Evolutionary conservation across 202 grass and related monocot species (phyloP), one percentile per base, ranked within the genome.

Genomic region (Elaeis oleifera): DNA sequence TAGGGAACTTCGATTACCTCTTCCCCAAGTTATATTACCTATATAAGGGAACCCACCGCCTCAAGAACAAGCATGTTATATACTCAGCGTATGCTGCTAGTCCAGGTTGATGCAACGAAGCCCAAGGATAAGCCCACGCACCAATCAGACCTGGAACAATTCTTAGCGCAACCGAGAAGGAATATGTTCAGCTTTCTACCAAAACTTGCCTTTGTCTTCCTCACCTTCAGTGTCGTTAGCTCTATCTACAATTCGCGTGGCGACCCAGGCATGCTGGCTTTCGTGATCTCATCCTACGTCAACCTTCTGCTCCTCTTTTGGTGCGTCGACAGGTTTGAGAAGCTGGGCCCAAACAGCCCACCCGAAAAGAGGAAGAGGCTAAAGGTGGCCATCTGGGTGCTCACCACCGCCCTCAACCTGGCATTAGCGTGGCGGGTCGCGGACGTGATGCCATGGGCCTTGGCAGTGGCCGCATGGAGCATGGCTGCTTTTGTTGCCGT

Each of bases 401-500:
- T 82, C 0, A 59, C 68, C 0, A 50, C 56, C 21, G 57, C 59
- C 2, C 75, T 94, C 16, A 65, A 18, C 48, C 21, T 54, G 53
- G 58, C 58, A 4, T 53, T 76, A 63, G 59, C 78, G 4, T 61
- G 15, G 5, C 72, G 61, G n/a, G 57, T 74, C n/a, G 32, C 64
- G 3, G 24, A 50, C 1, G 27, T 67, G 4, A 13, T 69, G 78
- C 78, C 69, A 4, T 20, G 65, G 0, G 50, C 21, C 11, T 26
- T 94, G 57, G 80, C 21, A 17, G 20, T 71, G 0, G 59, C 18
- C 19, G 44, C 81, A 17, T 87, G 88, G 77, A 51, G 14, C 0
- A 16, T 87, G 77, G 31, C 60, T 5, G 6, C 13, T 4, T 58
- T 54, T 16, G 29, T 61, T 0, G 60, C 68, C 14, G 23, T 49